Evolutionary conservation across 768 basidiomycete genomes (phyloP), one percentile per base, ranked within the genome.

Genomic region (Megacollybia marginata): DNA sequence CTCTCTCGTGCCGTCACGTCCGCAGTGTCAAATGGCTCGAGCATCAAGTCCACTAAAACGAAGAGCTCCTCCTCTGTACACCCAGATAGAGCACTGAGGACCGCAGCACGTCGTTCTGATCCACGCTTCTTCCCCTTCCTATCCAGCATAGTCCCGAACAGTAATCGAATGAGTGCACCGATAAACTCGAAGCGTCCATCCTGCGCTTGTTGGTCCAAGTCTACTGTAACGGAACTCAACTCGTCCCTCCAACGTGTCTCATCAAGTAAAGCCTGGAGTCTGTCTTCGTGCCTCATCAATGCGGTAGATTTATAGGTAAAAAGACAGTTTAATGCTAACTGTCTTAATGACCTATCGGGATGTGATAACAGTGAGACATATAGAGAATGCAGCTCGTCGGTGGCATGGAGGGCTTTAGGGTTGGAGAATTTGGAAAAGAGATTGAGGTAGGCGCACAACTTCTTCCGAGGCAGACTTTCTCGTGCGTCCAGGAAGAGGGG

Each of bases 351-450:
- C 12, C 81, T 79, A 55, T 97, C 93, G 2, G 93, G 89, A 54
- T 92, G 85, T 5, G 92, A 84, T 19, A 98, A 76, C 18, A 90
- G 74, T n/a, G 76, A 68, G 12, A 75, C 73, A 66, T 93, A 95
- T 19, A 92, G 61, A 1, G 69, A 46, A 38, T 76, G 78, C 5
- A 98, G 72, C 0, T 74, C 73, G 9, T 85, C 75, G 0, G 88
- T 79, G 7, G 80, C 73, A 59, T 82, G 77, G 2, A 94, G 69
- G 0, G 92, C 89, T 67, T 91, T 95, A n/a, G 94, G 95, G 60
- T 97, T 98, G 57, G 70, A 69, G 62, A 99, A 89, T 62, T 93
- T 95, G 46, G 88, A 76, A 65, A 97, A 90, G 10, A 98, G 74
- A 16, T 78, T 78, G 23, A 98, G 79, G 83, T 90, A 98, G 0